phyloP scores from a whole-genome alignment of 768 basidiomycete species.

The Kockovaella imperatae region DNA sequence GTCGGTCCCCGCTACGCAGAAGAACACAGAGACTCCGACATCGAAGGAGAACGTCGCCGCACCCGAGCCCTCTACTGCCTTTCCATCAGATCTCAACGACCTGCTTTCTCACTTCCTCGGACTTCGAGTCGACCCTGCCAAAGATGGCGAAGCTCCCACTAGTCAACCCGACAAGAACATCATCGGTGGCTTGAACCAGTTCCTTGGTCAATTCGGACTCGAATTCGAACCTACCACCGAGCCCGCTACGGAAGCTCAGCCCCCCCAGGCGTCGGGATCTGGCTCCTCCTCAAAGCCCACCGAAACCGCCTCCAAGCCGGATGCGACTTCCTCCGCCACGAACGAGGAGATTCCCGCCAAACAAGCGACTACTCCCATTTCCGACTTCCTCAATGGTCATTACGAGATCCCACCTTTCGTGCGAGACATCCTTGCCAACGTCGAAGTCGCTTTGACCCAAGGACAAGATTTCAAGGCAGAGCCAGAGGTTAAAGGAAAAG shows the following conservation, averaged over 20 bases:
- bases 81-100: constrained; percentile 33
- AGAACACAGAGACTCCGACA: background rate
- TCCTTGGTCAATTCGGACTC: constrained; percentile 33
- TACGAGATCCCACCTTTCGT: constrained; percentile 33
- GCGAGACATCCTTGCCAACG: constrained; percentile 31
- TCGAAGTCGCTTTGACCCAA: constrained; percentile 27
- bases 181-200: constrained; percentile 27
- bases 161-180: constrained; percentile 1
- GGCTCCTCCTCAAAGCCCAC: constrained; percentile 6
- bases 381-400: constrained; percentile 18
- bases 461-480: constrained; percentile 3
- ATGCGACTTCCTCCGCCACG: constrained; percentile 1
- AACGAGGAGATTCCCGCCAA: background rate
- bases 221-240: constrained; percentile 24
- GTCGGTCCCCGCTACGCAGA: background rate
- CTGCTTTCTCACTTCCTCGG: constrained; percentile 35
- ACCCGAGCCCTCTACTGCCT: background rate
- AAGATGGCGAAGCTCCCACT: constrained; percentile 1
- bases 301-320: constrained; percentile 1
- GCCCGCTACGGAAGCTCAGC: background rate
- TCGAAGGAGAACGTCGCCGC: background rate
- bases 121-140: constrained; percentile 27
- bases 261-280: background rate
- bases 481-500: constrained; percentile 16
- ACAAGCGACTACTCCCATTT: constrained; percentile 19